Percentiles rank a stretch among this genome's conserved stretches.
Conservation (phyloP, 352 stramenopile genomes). For the Blastocystis sp. region DNA sequence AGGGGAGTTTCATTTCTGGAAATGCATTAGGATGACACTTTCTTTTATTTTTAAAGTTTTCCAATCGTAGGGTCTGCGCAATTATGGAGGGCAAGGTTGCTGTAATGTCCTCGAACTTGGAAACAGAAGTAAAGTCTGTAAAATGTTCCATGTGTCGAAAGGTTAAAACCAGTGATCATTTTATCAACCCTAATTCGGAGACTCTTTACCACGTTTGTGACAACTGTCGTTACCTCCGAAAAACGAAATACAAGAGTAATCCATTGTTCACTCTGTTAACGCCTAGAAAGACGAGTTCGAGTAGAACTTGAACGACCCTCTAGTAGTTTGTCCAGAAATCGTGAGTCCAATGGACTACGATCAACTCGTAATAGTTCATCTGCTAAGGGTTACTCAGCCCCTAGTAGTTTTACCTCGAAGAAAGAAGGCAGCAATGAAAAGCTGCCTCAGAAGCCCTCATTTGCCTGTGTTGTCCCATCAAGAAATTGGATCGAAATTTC, state of each 20-base stretch:
- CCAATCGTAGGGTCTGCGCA: background rate
- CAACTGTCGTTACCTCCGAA: constrained; percentile 33
- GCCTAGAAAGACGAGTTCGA: constrained; percentile 29
- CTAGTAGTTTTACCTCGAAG: background rate
- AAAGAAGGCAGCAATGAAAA: background rate
- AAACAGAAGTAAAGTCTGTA: constrained; percentile 33
- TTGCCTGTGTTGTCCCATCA: background rate
- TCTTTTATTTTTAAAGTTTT: too few species aligned
- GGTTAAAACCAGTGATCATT: constrained; percentile 54
- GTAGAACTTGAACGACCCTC: constrained; percentile 23
- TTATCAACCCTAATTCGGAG: constrained; percentile 48
- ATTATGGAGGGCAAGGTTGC: background rate
- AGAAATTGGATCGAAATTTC: constrained; percentile 37
- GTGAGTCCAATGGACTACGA: background rate
- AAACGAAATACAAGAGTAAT: constrained; percentile 56
- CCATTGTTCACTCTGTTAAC: background rate
- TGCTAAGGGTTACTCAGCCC: background rate
- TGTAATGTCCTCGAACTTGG: background rate
- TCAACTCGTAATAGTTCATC: background rate
- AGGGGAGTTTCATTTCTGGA: background rate
- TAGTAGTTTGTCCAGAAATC: background rate
- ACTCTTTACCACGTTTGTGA: constrained; percentile 40
- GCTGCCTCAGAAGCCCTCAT: background rate
- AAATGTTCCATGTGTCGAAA: constrained; percentile 57
- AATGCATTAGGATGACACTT: background rate